Conservation (phyloP, 2,329 filamentous ascomycete species). For the Colletotrichum eremochloae region DNA sequence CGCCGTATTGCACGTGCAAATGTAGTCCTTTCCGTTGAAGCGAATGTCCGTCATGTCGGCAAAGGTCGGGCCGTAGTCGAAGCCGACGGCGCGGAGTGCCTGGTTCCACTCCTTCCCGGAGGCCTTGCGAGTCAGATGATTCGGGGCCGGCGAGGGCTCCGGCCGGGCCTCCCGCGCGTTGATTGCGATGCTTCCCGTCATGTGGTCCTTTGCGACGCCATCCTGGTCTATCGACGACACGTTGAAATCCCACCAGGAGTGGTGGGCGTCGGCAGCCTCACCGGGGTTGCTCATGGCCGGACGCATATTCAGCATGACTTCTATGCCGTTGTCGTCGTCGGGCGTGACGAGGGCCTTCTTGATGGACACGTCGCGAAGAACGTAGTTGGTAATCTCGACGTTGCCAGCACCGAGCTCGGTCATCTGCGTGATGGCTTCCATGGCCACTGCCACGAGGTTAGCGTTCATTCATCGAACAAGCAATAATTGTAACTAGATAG, state of each 20-base stretch:
- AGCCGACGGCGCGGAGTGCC: constrained; percentile 52
- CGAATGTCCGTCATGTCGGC: constrained; percentile 50
- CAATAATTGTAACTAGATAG: no score
- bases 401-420: no score
- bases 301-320: constrained; percentile 40
- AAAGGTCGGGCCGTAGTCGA: constrained; percentile 56
- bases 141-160: not conserved
- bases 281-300: not conserved
- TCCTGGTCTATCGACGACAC: constrained; percentile 46
- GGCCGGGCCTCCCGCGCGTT: constrained; percentile 29
- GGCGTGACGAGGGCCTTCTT: constrained; percentile 48
- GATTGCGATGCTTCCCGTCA: constrained; percentile 47
- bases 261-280: not conserved
- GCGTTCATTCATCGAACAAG: no score
- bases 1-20: no score
- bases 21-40: constrained; percentile 47
- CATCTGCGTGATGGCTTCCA: no score
- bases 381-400: constrained; percentile 36
- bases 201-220: constrained; percentile 46
- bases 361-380: constrained; percentile 49
- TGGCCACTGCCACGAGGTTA: no score
- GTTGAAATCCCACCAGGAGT: constrained; percentile 50
- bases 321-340: constrained; percentile 48
- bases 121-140: constrained; percentile 46
- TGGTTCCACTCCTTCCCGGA: constrained; percentile 47